A percentile compares a stretch with the other conserved stretches of the same genome.
phyloP scores from a whole-genome alignment of 1,139 yeast species.

The Yamadazyma dendronema region DNA sequence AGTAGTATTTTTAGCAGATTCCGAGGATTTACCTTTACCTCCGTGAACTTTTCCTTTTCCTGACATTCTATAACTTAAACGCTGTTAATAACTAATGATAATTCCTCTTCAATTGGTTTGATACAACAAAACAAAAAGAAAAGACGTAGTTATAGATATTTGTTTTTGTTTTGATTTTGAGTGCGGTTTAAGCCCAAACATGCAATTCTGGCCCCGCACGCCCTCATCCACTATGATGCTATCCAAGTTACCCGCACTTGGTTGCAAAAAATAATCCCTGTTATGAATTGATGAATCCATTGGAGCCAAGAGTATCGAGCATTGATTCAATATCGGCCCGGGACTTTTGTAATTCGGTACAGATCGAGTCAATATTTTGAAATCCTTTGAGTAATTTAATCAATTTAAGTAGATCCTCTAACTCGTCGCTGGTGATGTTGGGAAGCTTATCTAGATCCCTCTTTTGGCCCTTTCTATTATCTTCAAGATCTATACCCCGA shows the following conservation, averaged over 20 bases:
- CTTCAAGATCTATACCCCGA: conserved; percentile 13
- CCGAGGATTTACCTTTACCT: conserved; percentile 91
- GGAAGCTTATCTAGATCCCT: conserved; percentile 16
- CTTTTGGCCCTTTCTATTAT: conserved; percentile 12
- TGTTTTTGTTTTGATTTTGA: conserved; percentile 10
- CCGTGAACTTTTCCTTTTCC: conserved; percentile 91
- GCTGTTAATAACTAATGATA: neutral
- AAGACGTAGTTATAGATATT: conserved; percentile 5
- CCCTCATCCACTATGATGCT: neutral
- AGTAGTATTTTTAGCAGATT: conserved; percentile 60
- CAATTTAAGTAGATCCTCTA: conserved; percentile 25
- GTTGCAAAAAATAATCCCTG: conserved; percentile 1
- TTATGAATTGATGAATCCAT: conserved; percentile 34
- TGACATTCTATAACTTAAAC: conserved; percentile 51
- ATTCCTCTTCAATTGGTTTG: conserved; percentile 5
- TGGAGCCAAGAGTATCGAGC: conserved; percentile 43
- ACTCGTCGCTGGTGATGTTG: conserved; percentile 22
- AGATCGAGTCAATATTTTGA: conserved; percentile 68
- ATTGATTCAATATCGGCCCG: conserved; percentile 53
- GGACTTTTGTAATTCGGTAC: conserved; percentile 63
- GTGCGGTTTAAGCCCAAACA: conserved; percentile 4
- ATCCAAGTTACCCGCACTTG: conserved; percentile 6
- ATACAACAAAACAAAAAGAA: conserved; percentile 3
- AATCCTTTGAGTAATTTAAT: conserved; percentile 54
- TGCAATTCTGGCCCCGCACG: neutral